Conservation (phyloP, 1,284 basidiomycete species). For the Papiliotrema flavescens region DNA sequence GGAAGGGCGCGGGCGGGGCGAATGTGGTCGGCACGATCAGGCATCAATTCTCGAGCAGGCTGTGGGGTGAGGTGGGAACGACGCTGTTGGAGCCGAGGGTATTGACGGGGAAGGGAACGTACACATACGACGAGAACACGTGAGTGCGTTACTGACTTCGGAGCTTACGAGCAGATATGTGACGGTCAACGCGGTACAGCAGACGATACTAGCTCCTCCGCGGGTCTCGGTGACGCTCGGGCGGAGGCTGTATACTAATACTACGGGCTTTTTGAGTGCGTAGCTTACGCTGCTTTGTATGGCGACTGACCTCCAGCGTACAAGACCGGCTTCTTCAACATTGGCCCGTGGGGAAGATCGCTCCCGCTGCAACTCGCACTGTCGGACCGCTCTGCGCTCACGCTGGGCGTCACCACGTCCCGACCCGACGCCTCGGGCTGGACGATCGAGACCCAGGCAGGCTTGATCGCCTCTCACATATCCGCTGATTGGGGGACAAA, state of each 20-base stretch:
- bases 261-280: conserved; percentile 48
- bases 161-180: conserved; percentile 29
- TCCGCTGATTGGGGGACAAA: conserved; percentile 48
- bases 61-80: conserved; percentile 43
- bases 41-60: conserved; percentile 51
- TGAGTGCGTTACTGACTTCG: no score
- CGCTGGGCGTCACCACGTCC: conserved; percentile 41
- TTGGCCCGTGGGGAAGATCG: conserved; percentile 49
- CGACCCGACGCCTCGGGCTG: conserved; percentile 36
- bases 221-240: conserved; percentile 50
- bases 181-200: conserved; percentile 42
- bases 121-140: conserved; percentile 50
- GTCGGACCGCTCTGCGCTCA: conserved; percentile 35
- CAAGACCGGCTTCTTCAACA: conserved; percentile 49
- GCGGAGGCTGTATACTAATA: conserved; percentile 45
- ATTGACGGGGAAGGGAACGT: conserved; percentile 50
- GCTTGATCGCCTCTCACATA: conserved; percentile 31
- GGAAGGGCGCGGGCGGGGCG: conserved; percentile 49
- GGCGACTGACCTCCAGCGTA: conserved; percentile 24
- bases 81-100: conserved; percentile 51
- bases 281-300: not conserved
- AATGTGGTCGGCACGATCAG: conserved; percentile 53
- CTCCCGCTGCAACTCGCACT: conserved; percentile 19
- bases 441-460: conserved; percentile 44
- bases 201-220: conserved; percentile 45